These are phyloP conservation scores for Phytophthora pisi DNA, from an alignment of 352 stramenopile species.

Conservation along the genomic window DNA sequence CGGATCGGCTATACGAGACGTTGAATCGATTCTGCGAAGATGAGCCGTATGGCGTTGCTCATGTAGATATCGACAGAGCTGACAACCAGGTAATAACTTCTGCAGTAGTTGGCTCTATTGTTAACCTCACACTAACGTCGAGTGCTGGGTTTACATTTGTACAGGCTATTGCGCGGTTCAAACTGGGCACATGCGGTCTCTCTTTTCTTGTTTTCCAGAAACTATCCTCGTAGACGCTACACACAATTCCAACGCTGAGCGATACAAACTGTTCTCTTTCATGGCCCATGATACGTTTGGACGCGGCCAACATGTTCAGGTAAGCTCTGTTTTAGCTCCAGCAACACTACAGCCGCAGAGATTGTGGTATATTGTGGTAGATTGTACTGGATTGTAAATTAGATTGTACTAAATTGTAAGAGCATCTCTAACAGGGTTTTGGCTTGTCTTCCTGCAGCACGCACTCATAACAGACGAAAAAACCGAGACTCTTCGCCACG, in stretches of 20 bases:
- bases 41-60: not conserved
- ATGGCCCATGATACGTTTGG: not conserved
- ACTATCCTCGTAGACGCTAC: not conserved
- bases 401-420: not conserved
- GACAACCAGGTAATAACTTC: not conserved
- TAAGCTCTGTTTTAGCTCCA: too few species aligned
- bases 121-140: too few species aligned
- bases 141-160: not conserved
- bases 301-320: not conserved
- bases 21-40: conserved; percentile 8
- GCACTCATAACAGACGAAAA: not conserved
- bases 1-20: not conserved
- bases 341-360: too few species aligned
- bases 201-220: not conserved
- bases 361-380: not conserved
- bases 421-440: not conserved
- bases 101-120: not conserved
- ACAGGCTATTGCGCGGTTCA: not conserved
- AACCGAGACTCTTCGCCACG: not conserved
- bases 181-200: not conserved
- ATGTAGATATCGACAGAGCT: not conserved
- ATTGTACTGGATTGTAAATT: not conserved
- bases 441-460: not conserved
- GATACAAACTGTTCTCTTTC: not conserved
- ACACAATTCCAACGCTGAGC: not conserved